Percentiles rank a stretch among this genome's conserved stretches.
phyloP scores from a whole-genome alignment of 495 filamentous ascomycete species.

The Penicillium tannophilum region DNA sequence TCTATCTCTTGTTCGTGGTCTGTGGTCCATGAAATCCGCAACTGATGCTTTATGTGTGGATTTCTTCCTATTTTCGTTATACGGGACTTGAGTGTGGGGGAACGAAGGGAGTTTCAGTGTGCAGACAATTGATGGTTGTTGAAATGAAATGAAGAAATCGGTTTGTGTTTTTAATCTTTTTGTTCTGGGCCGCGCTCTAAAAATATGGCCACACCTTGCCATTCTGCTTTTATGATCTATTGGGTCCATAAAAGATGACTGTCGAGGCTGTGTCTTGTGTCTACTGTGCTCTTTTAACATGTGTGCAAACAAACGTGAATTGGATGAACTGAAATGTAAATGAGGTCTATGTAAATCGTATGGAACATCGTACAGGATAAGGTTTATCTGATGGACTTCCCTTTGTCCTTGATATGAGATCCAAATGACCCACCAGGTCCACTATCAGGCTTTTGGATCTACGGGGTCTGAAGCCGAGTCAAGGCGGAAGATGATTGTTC shows the following conservation, averaged over 20 bases:
- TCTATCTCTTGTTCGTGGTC: constrained; percentile 1
- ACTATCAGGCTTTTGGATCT: too few species aligned
- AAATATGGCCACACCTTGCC: constrained; percentile 4
- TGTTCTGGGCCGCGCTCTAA: constrained; percentile 5
- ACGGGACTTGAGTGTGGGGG: background rate
- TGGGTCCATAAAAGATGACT: constrained; percentile 6
- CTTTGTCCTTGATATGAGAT: too few species aligned
- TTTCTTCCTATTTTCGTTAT: constrained; percentile 4
- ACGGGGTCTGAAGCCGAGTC: too few species aligned
- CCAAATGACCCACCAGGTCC: too few species aligned
- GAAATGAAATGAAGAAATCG: constrained; percentile 11
- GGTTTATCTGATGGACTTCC: too few species aligned
- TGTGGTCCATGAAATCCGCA: constrained; percentile 6
- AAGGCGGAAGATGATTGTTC: too few species aligned
- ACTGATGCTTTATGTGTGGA: constrained; percentile 7
- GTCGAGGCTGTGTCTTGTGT: constrained; percentile 15
- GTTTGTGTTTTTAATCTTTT: constrained; percentile 9
- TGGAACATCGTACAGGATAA: background rate
- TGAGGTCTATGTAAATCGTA: constrained; percentile 20
- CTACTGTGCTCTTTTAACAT: constrained; percentile 27
- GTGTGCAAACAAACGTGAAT: constrained; percentile 35
- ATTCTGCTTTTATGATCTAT: background rate
- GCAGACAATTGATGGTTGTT: constrained; percentile 4
- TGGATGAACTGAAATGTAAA: constrained; percentile 36
- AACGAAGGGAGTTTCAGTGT: background rate